Conservation (phyloP, 2,329 filamentous ascomycete species). For the Ascochyta clinopodiicola region DNA sequence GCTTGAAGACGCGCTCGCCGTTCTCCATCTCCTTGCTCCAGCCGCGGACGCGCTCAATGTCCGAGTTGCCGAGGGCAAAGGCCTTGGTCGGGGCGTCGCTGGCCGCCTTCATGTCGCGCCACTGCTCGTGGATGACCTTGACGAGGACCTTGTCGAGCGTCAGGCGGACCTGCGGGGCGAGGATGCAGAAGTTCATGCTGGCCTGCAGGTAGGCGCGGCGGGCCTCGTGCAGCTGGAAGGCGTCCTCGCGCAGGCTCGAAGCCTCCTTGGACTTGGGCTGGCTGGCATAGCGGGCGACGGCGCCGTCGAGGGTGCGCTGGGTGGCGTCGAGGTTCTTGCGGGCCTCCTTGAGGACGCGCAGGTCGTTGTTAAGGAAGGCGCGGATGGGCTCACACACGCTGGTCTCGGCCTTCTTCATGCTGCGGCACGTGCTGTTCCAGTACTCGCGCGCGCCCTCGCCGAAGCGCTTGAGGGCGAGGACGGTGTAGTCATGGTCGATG, state of each 20-base stretch:
- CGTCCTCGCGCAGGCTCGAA: constrained; percentile 89
- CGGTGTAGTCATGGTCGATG: constrained; percentile 93
- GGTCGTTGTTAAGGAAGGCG: constrained; percentile 76
- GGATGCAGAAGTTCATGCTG: constrained; percentile 90
- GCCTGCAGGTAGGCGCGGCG: constrained; percentile 89
- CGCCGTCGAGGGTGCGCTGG: constrained; percentile 84
- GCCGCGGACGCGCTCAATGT: constrained; percentile 89
- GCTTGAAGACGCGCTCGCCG: constrained; percentile 81
- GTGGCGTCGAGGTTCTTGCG: constrained; percentile 76
- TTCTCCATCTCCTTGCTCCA: constrained; percentile 96
- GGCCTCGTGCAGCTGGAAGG: constrained; percentile 92
- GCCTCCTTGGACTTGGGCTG: constrained; percentile 95
- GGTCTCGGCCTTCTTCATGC: constrained; percentile 78
- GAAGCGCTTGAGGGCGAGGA: constrained; percentile 83
- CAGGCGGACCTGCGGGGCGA: constrained; percentile 83
- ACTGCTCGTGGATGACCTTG: constrained; percentile 82
- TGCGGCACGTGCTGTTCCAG: constrained; percentile 77
- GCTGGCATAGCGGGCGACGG: constrained; percentile 79
- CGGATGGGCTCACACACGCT: constrained; percentile 83
- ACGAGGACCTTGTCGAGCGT: constrained; percentile 87
- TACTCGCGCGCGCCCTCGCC: constrained; percentile 87
- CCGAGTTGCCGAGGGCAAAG: constrained; percentile 72
- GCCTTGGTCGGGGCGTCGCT: constrained; percentile 68
- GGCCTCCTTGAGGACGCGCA: constrained; percentile 85
- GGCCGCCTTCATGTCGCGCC: constrained; percentile 80